A percentile compares a stretch with the other conserved stretches of the same genome.
Conservation (phyloP, 1,284 basidiomycete species). For the Rhodofomes roseus region DNA sequence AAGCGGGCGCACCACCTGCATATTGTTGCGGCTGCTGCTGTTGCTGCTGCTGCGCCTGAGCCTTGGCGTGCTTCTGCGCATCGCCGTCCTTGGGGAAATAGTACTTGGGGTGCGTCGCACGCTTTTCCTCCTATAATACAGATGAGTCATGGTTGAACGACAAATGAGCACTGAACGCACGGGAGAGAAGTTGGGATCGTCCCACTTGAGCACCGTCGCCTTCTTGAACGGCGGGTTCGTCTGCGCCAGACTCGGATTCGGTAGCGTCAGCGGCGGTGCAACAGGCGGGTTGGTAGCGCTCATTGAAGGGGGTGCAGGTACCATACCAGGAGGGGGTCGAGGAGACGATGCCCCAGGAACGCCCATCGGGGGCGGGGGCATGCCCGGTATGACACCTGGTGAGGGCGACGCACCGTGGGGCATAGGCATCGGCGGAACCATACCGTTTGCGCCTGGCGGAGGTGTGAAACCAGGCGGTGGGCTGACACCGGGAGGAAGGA, state of each 20-base stretch:
- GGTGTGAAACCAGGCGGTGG: constrained; percentile 21
- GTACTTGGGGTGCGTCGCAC: constrained; percentile 75
- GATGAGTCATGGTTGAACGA: not conserved
- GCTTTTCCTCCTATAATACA: constrained; percentile 69
- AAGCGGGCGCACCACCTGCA: constrained; percentile 12
- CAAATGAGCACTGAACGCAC: constrained; percentile 39
- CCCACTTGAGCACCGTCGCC: constrained; percentile 69
- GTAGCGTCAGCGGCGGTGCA: constrained; percentile 40
- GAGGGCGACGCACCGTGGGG: constrained; percentile 17
- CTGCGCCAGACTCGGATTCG: constrained; percentile 56
- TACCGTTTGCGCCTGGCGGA: constrained; percentile 13
- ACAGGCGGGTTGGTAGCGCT: constrained; percentile 9
- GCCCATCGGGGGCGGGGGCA: constrained; percentile 14
- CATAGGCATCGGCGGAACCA: constrained; percentile 17
- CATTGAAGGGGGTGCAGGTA: constrained; percentile 6
- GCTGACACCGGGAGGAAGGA: constrained; percentile 25
- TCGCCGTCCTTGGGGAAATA: constrained; percentile 47
- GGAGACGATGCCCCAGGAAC: constrained; percentile 2
- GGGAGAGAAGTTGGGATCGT: constrained; percentile 73
- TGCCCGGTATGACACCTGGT: not conserved
- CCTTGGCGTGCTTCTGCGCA: constrained; percentile 26
- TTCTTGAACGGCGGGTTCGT: constrained; percentile 75
- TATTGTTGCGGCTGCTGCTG: constrained; percentile 10
- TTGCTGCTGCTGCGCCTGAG: constrained; percentile 1
- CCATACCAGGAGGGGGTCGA: not conserved